phyloP scores from a whole-genome alignment of 2,329 filamentous ascomycete genomes.

The Sarocladiaceae sp. region DNA sequence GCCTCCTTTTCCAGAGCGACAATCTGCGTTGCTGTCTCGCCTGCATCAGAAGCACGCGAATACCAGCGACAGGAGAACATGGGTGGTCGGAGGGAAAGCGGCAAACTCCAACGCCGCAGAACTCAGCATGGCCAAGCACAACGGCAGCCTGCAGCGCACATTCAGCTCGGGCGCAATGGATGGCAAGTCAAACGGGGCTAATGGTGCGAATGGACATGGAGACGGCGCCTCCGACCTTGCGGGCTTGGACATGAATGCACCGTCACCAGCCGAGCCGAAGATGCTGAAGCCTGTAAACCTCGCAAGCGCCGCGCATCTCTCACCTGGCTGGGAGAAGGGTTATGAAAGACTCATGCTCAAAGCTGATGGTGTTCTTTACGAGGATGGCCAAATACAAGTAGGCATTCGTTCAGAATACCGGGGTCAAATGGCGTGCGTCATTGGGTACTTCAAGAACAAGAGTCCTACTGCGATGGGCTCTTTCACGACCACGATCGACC shows the following conservation, averaged over 20 bases:
- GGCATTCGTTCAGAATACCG: conserved; percentile 91
- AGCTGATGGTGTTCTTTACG: conserved; percentile 83
- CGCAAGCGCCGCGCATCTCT: conserved; percentile 85
- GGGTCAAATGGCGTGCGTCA: conserved; percentile 89
- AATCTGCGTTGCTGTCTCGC: conserved; percentile 84
- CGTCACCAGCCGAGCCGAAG: conserved; percentile 51
- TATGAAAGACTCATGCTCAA: conserved; percentile 76
- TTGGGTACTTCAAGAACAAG: conserved; percentile 95
- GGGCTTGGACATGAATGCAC: conserved; percentile 70
- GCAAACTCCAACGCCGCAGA: conserved; percentile 79
- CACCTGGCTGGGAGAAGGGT: conserved; percentile 88
- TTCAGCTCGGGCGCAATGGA: conserved; percentile 59
- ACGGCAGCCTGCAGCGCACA: conserved; percentile 75
- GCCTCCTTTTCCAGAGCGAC: conserved; percentile 93
- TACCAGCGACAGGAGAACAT: conserved; percentile 91
- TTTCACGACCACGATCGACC: conserved; percentile 89
- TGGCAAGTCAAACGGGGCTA: conserved; percentile 37
- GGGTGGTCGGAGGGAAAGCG: conserved; percentile 96
- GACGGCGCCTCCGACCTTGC: conserved; percentile 60
- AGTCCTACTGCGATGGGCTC: conserved; percentile 77
- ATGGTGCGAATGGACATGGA: conserved; percentile 15
- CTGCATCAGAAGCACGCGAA: conserved; percentile 91
- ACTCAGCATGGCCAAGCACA: conserved; percentile 66
- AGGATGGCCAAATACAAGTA: conserved; percentile 90
- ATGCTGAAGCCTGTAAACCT: conserved; percentile 68